A percentile compares a stretch with the other conserved stretches of the same genome.
Conservation (phyloP, 1,139 yeast species). For the Hansenula sp. region DNA sequence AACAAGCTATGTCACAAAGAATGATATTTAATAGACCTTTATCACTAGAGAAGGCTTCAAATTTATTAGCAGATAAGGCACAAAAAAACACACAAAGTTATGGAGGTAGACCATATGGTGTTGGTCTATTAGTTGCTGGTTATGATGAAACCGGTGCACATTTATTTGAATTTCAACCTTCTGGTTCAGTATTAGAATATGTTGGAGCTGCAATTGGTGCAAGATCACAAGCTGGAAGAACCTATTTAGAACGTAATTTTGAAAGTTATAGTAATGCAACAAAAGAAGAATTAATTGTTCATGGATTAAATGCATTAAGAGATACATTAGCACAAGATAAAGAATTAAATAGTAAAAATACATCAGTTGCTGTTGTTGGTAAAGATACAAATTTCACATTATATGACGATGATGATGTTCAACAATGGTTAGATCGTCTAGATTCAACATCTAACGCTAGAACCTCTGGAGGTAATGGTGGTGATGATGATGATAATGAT, state of each 20-base stretch:
- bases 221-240: conserved; percentile 96
- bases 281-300: conserved; percentile 73
- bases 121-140: conserved; percentile 89
- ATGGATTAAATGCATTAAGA: conserved; percentile 87
- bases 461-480: conserved; percentile 29
- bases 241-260: conserved; percentile 84
- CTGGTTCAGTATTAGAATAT: conserved; percentile 90
- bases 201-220: conserved; percentile 97
- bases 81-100: conserved; percentile 94
- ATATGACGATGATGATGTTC: conserved; percentile 74
- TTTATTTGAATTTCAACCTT: conserved; percentile 90
- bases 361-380: conserved; percentile 91
- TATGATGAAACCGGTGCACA: conserved; percentile 94
- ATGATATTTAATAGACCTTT: conserved; percentile 88
- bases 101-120: conserved; percentile 97
- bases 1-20: conserved; percentile 85
- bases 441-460: conserved; percentile 57
- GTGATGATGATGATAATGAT: conserved; percentile 28
- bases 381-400: conserved; percentile 67
- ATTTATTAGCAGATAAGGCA: conserved; percentile 90
- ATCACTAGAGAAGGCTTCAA: conserved; percentile 79
- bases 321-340: conserved; percentile 94
- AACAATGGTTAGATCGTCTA: conserved; percentile 69
- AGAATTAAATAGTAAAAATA: conserved; percentile 77
- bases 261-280: conserved; percentile 57